Base-by-base conservation (phyloP, 1,284 basidiomycete genomes). In the Leccinum ambiguum region DNA sequence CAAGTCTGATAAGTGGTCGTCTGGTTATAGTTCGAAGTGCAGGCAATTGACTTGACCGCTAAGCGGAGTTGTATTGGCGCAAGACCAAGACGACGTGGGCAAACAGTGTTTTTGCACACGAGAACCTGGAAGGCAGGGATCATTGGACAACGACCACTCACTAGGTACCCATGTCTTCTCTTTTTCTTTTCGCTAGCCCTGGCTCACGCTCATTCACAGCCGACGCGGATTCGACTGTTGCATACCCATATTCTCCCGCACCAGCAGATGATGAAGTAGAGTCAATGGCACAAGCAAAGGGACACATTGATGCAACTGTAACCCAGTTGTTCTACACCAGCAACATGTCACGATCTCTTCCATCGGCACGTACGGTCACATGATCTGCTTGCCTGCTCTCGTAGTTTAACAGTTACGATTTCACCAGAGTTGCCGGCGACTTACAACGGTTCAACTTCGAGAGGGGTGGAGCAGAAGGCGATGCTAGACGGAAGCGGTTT, bases 381-480 rank as follows among this genome's bases (percentile, higher is more conserved):
- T 13, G 16, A 58, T 45, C 67, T 78, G 18, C 71, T 76, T 50
- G 73, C 16, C 57, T n/a, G 59, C 5, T 3, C 23, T 61, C 9
- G 58, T 23, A 6, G 1, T 36, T 7, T 58, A 33, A 39, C 69
- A 86, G 87, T 54, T 91, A 95, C 69, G 96, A 96, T 33, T 97
- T 98, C 77, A 92, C 92, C 74, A 96, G 97, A 78, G 83, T 86
- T 8, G 83, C 94, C 3, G 95, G 96, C 48, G 98, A 98, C 85
- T 98, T 98, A 90, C 97, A 98, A 79, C 93, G 96, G 75, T 84
- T 94, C 84, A 98, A 98, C 87, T 96, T 95, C 74, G 94, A 89
- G 2, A 87, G 90, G 62, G 96, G 96, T 41, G 96, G 96, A 54
- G 80, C 81, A 65, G 95, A 93, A 73, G 86, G 86, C 68, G 96